Percentiles rank a stretch among this genome's conserved stretches.
phyloP scores from a whole-genome alignment of 768 basidiomycete species.

The Thelephora aurantiotincta region DNA sequence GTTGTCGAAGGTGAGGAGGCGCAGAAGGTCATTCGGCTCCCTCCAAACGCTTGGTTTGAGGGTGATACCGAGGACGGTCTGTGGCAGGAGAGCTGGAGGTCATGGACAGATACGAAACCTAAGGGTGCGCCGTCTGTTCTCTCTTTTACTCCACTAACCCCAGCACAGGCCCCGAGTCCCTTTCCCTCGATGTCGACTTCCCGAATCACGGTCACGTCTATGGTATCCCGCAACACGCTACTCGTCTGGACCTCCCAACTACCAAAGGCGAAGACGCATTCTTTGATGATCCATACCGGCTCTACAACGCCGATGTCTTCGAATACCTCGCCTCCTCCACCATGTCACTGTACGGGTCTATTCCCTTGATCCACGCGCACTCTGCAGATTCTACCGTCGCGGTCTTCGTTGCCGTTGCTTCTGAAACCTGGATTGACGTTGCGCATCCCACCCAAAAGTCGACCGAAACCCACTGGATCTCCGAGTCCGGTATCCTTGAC shows the following conservation, averaged over 20 bases:
- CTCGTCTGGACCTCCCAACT: constrained; percentile 74
- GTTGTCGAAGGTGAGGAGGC: constrained; percentile 21
- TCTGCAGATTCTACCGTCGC: constrained; percentile 78
- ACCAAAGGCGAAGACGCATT: constrained; percentile 67
- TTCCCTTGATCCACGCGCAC: constrained; percentile 91
- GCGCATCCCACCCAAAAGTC: constrained; percentile 51
- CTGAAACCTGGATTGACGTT: constrained; percentile 94
- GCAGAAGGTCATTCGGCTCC: constrained; percentile 37
- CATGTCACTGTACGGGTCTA: constrained; percentile 80
- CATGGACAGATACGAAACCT: constrained; percentile 89
- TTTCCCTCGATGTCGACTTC: constrained; percentile 87
- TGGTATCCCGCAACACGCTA: constrained; percentile 95
- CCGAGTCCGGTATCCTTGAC: constrained; percentile 94
- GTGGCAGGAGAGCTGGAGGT: constrained; percentile 81
- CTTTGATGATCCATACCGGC: constrained; percentile 85
- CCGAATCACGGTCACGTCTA: constrained; percentile 85
- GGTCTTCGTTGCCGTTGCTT: constrained; percentile 74
- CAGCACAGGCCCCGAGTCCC: constrained; percentile 67
- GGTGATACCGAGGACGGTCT: constrained; percentile 70
- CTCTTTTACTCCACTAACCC: constrained; percentile 3
- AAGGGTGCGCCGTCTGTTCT: constrained; percentile 51
- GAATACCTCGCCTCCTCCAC: constrained; percentile 79
- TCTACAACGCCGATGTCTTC: constrained; percentile 93
- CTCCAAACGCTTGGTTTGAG: constrained; percentile 70
- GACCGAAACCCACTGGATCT: constrained; percentile 91